Conservation (phyloP, 2,329 filamentous ascomycete species). For the Verticillium alfalfae region DNA sequence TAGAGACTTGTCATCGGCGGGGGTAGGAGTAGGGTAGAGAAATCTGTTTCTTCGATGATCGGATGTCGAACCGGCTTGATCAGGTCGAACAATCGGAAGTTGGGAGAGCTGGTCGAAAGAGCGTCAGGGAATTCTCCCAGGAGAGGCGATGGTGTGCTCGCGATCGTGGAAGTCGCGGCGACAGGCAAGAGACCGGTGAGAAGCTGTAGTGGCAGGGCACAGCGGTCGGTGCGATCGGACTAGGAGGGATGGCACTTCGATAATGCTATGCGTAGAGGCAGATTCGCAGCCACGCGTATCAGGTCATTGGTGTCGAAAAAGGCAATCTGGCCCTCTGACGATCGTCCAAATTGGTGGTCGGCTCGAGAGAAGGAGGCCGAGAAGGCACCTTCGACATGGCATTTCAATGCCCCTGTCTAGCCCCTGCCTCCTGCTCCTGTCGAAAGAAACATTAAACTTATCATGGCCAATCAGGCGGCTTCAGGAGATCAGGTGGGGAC, state of each 20-base stretch:
- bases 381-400: background rate
- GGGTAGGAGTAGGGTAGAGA: background rate
- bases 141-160: background rate
- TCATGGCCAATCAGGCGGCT: background rate
- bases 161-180: background rate
- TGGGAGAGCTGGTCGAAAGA: background rate
- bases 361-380: background rate
- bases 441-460: background rate
- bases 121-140: background rate
- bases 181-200: background rate
- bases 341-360: background rate
- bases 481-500: background rate
- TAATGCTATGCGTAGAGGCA: background rate
- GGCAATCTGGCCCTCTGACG: background rate
- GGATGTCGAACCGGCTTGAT: too few relatives aligned
- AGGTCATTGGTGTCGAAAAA: background rate
- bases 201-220: background rate
- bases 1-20: background rate
- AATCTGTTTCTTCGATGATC: background rate
- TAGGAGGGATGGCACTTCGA: background rate
- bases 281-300: background rate
- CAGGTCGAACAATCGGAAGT: background rate
- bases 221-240: background rate
- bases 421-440: background rate
- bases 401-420: background rate